A percentile compares a stretch with the other conserved stretches of the same genome.
These are phyloP conservation scores for Hanseniaspora vineae DNA, from an alignment of 805 yeast genomes.

Conservation along the genomic window DNA sequence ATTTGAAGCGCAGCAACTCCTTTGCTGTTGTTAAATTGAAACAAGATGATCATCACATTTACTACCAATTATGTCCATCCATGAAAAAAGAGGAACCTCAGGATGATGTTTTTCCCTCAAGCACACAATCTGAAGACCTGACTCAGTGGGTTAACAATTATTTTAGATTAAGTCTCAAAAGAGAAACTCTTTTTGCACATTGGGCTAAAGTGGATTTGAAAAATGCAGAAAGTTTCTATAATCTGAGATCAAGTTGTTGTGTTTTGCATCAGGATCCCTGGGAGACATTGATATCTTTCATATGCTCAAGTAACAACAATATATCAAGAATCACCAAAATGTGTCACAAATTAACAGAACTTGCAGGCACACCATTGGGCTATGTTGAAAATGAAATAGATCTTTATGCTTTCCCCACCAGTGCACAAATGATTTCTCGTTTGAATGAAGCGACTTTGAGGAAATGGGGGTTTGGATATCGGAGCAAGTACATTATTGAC, in stretches of 20 bases:
- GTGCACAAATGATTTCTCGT: slow-evolving; percentile 32
- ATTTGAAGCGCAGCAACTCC: slow-evolving; percentile 3
- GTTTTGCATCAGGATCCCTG: slow-evolving; percentile 81
- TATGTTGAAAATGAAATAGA: slow-evolving; percentile 16
- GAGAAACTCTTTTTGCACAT: neutral
- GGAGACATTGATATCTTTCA: slow-evolving; percentile 85
- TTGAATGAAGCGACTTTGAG: slow-evolving; percentile 35
- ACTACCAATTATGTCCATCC: neutral
- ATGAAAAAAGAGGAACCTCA: neutral
- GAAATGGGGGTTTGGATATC: slow-evolving; percentile 61
- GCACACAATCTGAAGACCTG: neutral
- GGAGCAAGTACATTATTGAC: slow-evolving; percentile 75
- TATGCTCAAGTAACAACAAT: slow-evolving; percentile 92
- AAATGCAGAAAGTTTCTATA: slow-evolving; percentile 35
- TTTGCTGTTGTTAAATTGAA: slow-evolving; percentile 6
- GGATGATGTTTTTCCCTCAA: neutral
- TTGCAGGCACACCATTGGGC: slow-evolving; percentile 54
- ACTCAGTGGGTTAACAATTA: neutral
- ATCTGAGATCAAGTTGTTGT: slow-evolving; percentile 5
- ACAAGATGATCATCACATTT: neutral
- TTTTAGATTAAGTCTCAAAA: neutral
- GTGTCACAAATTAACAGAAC: slow-evolving; percentile 66
- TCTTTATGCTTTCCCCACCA: slow-evolving; percentile 65
- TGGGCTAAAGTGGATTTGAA: slow-evolving; percentile 30
- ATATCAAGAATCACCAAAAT: slow-evolving; percentile 85